Base-by-base conservation (phyloP, 805 yeast species). In the Candida lessepsii region DNA sequence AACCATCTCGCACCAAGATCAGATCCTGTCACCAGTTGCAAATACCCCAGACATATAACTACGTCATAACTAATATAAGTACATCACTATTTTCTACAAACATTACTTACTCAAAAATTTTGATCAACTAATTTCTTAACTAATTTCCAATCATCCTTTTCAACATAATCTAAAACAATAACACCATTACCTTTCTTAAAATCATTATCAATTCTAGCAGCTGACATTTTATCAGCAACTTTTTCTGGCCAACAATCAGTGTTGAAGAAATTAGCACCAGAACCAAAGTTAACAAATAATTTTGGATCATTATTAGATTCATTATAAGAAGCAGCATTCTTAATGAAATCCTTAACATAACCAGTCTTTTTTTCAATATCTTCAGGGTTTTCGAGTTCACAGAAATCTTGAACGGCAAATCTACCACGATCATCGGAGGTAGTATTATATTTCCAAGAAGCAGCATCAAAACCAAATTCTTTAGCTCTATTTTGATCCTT, bases 231-330 rank as follows among this genome's bases (percentile, higher is more conserved):
- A 41, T 70, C 63, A 14, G 88, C 78, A 45, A 84, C 77, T 49
- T 74, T 69, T 43, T 74, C 70, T 1, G 93, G 93, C 93, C 93
- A 85, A 59, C 87, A 83, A 34, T 67, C 71, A 37, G 70, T 78
- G 60, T 82, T 78, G 60, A 81, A 81, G 57, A 83, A 81, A 60
- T 81, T 81, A 31, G 89, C 72, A 13, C 83, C 91, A 1, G 88
- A 75, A 43, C 87, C 79, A 58, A 82, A 85, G 63, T 85, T 85
- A 46, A 85, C 61, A 51, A 76, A 84, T 48, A 85, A 63, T 58
- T 81, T 83, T 11, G 51, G 49, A 45, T 72, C 73, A 41, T 60
- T 60, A 40, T 66, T 57, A 36, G 76, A 68, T 10, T 58, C 44
- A 52, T 71, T 73, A 60, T 76, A 72, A 16, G 75, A 67, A 24